Percentiles rank a stretch among this genome's conserved stretches.
Evolutionary conservation across 2,329 filamentous ascomycete genomes (phyloP).

Genomic region (Plenodomus lindquistii): DNA sequence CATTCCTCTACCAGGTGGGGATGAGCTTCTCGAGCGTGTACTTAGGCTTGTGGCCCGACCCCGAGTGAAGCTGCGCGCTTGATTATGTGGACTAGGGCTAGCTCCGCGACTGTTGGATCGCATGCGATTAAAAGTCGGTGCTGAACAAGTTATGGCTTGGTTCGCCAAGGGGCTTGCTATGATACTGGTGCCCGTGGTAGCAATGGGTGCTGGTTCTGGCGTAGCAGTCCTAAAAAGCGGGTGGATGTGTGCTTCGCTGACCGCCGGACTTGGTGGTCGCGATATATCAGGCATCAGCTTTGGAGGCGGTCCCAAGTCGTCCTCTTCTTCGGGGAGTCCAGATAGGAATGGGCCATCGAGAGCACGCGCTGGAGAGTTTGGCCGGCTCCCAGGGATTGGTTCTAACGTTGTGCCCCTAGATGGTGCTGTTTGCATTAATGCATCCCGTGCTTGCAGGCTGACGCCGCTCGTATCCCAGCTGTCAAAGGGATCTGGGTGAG

Average conservation of each 20-base stretch:
- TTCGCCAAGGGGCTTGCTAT: constrained; percentile 71
- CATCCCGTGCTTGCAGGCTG: constrained; percentile 63
- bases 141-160: constrained; percentile 57
- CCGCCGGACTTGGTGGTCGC: constrained; percentile 44
- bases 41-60: constrained; percentile 25
- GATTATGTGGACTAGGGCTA: constrained; percentile 27
- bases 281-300: constrained; percentile 39
- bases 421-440: constrained; percentile 38
- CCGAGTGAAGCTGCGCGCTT: constrained; percentile 28
- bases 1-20: constrained; percentile 43
- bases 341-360: constrained; percentile 56
- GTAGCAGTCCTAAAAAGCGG: constrained; percentile 76
- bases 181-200: constrained; percentile 71
- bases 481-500: constrained; percentile 66
- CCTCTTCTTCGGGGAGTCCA: constrained; percentile 28
- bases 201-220: constrained; percentile 65
- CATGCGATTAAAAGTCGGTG: constrained; percentile 43
- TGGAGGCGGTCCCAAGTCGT: constrained; percentile 38
- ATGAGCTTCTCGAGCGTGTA: constrained; percentile 33
- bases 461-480: constrained; percentile 75
- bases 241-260: constrained; percentile 72
- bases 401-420: constrained; percentile 62
- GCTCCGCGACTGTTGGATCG: constrained; percentile 36
- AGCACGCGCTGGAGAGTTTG: constrained; percentile 64
- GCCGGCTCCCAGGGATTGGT: constrained; percentile 71